A percentile compares a stretch with the other conserved stretches of the same genome.
Evolutionary conservation across 2,329 filamentous ascomycete genomes (phyloP).

Genomic region (Colletotrichum noveboracense): DNA sequence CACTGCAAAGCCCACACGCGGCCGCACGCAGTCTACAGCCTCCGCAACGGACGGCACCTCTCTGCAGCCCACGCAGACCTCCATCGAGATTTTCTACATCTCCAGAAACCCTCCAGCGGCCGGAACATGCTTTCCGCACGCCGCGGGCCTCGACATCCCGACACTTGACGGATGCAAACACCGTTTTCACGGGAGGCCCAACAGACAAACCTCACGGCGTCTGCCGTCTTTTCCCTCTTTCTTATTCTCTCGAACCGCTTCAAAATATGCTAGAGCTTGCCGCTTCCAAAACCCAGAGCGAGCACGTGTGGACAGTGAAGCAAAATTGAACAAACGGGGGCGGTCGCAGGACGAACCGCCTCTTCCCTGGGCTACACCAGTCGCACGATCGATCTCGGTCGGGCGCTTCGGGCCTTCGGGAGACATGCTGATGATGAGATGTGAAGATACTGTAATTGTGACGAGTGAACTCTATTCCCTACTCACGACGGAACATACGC

Average conservation of each 20-base stretch:
- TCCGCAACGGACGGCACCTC: background rate
- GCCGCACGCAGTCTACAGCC: background rate
- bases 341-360: constrained; percentile 30
- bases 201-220: background rate
- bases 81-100: accelerated
- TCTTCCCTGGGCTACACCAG: constrained; percentile 22
- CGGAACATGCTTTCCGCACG: background rate
- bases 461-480: background rate
- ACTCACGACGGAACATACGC: too few species aligned
- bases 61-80: background rate
- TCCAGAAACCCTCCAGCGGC: background rate
- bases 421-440: constrained; percentile 20
- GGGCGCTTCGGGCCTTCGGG: constrained; percentile 29
- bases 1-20: background rate
- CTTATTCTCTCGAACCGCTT: constrained; percentile 44
- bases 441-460: too few species aligned
- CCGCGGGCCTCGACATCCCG: background rate
- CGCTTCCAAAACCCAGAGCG: constrained; percentile 60
- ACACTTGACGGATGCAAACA: background rate
- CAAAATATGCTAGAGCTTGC: constrained; percentile 71
- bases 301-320: constrained; percentile 75
- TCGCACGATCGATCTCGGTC: constrained; percentile 23
- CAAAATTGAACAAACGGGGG: constrained; percentile 53
- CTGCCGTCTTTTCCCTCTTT: background rate
- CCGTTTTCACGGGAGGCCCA: background rate